phyloP scores from a whole-genome alignment of 768 basidiomycete species.

The Amanita brunnescens region DNA sequence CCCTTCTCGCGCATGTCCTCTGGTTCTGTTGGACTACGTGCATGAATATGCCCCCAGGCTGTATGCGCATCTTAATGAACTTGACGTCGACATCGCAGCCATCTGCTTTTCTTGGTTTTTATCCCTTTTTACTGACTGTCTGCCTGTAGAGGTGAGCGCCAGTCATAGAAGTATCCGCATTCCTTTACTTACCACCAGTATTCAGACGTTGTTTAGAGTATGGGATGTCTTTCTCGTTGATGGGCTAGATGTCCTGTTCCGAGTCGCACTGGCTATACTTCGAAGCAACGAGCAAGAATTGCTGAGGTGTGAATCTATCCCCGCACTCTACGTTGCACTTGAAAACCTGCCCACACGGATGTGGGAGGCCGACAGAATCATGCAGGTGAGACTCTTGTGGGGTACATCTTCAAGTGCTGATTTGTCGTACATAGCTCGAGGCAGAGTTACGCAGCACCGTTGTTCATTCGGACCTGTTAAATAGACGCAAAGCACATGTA shows the following conservation, averaged over 20 bases:
- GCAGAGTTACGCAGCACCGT: slow-evolving; percentile 46
- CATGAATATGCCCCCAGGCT: slow-evolving; percentile 70
- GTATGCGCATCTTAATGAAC: slow-evolving; percentile 61
- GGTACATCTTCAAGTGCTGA: not conserved
- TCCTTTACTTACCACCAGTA: slow-evolving; percentile 3
- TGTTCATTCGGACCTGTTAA: slow-evolving; percentile 46
- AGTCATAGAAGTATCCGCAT: not conserved
- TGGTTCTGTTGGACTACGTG: slow-evolving; percentile 85
- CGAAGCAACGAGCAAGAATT: slow-evolving; percentile 80
- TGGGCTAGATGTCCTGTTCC: slow-evolving; percentile 84
- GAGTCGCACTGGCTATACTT: slow-evolving; percentile 83
- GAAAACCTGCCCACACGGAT: slow-evolving; percentile 86
- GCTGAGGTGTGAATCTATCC: slow-evolving; percentile 73
- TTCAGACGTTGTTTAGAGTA: slow-evolving; percentile 83
- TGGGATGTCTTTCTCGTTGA: slow-evolving; percentile 97
- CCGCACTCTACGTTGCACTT: slow-evolving; percentile 82
- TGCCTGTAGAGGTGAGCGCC: slow-evolving; percentile 78
- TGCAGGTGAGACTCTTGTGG: slow-evolving; percentile 53
- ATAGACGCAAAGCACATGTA: slow-evolving; percentile 45
- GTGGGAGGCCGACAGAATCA: slow-evolving; percentile 87
- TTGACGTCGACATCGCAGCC: slow-evolving; percentile 86
- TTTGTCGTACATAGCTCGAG: slow-evolving; percentile 39
- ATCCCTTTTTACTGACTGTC: slow-evolving; percentile 90
- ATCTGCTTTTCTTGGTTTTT: slow-evolving; percentile 99
- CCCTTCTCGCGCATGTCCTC: slow-evolving; percentile 88